These are phyloP conservation scores for Creolimax fragrantissima DNA, from an alignment of 78 protist genomes.

Conservation along the genomic window DNA sequence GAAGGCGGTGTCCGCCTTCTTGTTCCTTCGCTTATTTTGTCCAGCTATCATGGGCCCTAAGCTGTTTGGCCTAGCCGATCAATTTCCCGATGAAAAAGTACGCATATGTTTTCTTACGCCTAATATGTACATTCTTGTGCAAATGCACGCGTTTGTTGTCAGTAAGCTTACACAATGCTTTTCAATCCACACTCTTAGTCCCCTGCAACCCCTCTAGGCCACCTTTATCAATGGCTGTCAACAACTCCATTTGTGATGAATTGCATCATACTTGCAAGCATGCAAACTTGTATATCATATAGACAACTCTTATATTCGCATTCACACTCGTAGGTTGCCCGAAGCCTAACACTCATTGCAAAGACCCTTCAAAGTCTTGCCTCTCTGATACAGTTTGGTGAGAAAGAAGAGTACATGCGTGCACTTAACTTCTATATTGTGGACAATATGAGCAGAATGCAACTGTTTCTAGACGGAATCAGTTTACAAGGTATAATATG, in stretches of 20 bases:
- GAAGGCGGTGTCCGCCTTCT: background rate
- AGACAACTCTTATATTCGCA: too few relatives aligned
- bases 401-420: constrained; percentile 35
- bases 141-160: too few relatives aligned
- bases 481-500: background rate
- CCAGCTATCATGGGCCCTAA: constrained; percentile 12
- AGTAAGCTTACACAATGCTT: too few relatives aligned
- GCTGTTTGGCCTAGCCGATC: background rate
- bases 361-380: constrained; percentile 39
- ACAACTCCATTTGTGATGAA: too few relatives aligned
- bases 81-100: background rate
- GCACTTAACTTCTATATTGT: constrained; percentile 30
- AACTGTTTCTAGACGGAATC: constrained; percentile 23
- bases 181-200: too few relatives aligned
- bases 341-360: background rate
- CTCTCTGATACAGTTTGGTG: constrained; percentile 39
- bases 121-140: too few relatives aligned
- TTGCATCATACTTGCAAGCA: too few relatives aligned
- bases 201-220: too few relatives aligned
- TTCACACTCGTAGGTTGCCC: too few relatives aligned
- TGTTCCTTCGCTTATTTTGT: constrained; percentile 29
- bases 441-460: constrained; percentile 32
- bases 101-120: background rate
- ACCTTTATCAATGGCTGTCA: too few relatives aligned
- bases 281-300: too few relatives aligned